Conservation (phyloP, 257 asterid species). For the Pogostemon cablin region DNA sequence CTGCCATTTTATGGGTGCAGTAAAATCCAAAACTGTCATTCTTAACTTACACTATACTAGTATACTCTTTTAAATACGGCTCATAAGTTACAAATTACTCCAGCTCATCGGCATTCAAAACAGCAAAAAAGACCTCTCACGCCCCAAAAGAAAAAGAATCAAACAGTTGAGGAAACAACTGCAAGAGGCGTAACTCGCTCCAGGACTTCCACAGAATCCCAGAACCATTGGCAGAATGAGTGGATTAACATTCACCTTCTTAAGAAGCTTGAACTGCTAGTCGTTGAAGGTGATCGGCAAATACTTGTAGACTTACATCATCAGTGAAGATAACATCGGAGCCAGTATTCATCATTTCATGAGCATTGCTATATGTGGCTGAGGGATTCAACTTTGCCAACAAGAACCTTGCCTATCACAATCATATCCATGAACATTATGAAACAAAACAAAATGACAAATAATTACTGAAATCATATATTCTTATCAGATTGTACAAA, state of each 20-base stretch:
- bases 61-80: constrained; percentile 27
- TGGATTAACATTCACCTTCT: neutral
- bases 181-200: constrained; percentile 29
- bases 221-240: neutral
- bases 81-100: constrained; percentile 43
- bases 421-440: constrained; percentile 10
- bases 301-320: constrained; percentile 91
- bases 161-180: constrained; percentile 28
- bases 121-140: constrained; percentile 30
- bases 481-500: neutral
- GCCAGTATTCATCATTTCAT: constrained; percentile 86
- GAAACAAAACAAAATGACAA: neutral
- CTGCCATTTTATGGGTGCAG: neutral
- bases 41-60: constrained; percentile 44
- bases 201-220: constrained; percentile 25
- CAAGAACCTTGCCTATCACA: constrained; percentile 87
- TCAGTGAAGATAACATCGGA: constrained; percentile 92
- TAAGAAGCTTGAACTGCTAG: constrained; percentile 92
- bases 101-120: constrained; percentile 28
- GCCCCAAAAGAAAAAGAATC: constrained; percentile 26
- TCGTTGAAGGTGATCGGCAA: constrained; percentile 93
- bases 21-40: constrained; percentile 32
- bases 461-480: neutral
- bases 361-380: constrained; percentile 83
- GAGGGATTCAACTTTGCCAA: constrained; percentile 98